Base-by-base conservation (phyloP, 2,329 filamentous ascomycete species). In the Ilyonectria mors-panacis region DNA sequence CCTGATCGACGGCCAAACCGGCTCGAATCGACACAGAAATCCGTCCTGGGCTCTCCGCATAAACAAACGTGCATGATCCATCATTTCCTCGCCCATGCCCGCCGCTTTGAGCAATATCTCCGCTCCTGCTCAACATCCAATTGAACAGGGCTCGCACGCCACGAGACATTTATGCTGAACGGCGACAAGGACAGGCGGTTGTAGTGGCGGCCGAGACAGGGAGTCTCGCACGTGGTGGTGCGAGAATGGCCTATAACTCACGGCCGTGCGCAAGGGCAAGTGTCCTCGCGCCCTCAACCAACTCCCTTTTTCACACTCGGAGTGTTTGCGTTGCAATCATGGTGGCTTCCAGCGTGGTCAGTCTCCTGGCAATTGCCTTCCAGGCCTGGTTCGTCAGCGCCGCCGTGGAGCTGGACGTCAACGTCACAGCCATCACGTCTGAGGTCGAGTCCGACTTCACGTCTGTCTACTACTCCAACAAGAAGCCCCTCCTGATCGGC, bases 361-460 rank as follows among this genome's bases (percentile, higher is more conserved):
- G 65, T 56, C 66, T 76, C 1, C 47, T 74, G 59, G 74, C 74
- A 9, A 28, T 69, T 35, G 55, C 67, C 23, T 30, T 66, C 33
- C 74, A 74, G 68, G 44, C 60, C 28, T 75, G 54, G 33, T 57
- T 67, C 35, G 69, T 45, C 51, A 54, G 57, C 21, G 73, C 74
- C 7, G 67, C 59, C 2, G 66, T 75, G 33, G 69, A 70, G 19
- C 12, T 76, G 5, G 57, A 77, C 17, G 71, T 81, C 48, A 75
- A 78, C 6, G 67, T 83, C 59, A 77, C 78, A 5, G 77, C 79
- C 19, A 62, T 76, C 42, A 83, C 82, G 1, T 70, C 70, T 19
- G 72, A 78, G 9, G 73, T 85, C 62, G 80, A 83, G 47, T 83
- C 84, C 0, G 84, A 85, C 59, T 82, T 77, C 75, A 81, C 81